Evolutionary conservation across 1,139 yeast species (phyloP), one percentile per base, ranked within the genome.

Genomic region (Hemisphaericaspora xylanilytica): DNA sequence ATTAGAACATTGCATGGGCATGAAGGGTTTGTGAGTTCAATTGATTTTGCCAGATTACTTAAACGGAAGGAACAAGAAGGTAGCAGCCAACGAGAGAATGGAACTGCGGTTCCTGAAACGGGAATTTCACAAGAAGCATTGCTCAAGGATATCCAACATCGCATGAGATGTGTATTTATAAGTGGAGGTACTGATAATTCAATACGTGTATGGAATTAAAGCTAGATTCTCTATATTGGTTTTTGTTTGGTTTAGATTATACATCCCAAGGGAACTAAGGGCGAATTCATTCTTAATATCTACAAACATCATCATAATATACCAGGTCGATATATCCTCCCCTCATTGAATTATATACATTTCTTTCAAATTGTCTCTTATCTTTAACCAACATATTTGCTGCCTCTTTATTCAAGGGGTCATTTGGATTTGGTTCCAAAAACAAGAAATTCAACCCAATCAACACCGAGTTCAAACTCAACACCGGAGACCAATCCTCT

Each of bases 401-500:
- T 2, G 97, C 97, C 17, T 78, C 84, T 57, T 89, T 88, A 59
- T 92, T 92, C 49, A 92, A 73, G 2, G 98, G 98, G 59, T 92
- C 97, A 43, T 81, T 81, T 1, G 95, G 84, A 58, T 89, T 90
- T 11, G 97, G 97, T 53, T 90, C 97, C 44, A 88, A 67, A 52
- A 92, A 88, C 48, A 92, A 70, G 56, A 85, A 89, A 55, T 89
- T 80, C 44, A 92, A 70, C 0, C 98, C 98, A 37, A 90, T 83
- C 48, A 90, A 71, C 16, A 92, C 81, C 5, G 92, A 74, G 57
- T 85, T 88, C 55, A 92, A 67, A 47, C 84, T 86, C 50, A 92
- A 71, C 2, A 89, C 96, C 0, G 98, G 97, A 25, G 92, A 81
- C 98, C 98, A 92, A 59, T 90, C 97, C 59, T 89, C 96, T 48